Evolutionary conservation across 2,329 filamentous ascomycete genomes (phyloP).

Genomic region (Fusarium sp.): DNA sequence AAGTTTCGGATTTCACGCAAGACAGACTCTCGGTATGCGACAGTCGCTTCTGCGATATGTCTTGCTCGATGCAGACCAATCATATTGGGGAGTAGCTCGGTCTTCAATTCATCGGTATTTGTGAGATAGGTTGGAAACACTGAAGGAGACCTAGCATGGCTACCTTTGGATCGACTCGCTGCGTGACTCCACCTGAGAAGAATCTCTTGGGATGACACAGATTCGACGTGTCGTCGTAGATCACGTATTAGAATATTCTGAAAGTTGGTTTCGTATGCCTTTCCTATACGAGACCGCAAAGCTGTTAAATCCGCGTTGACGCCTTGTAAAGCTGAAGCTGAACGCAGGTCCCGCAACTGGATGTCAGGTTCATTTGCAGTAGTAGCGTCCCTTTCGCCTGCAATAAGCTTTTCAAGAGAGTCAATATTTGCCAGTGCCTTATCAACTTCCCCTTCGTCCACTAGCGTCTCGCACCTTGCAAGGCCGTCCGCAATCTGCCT

Average conservation of each 20-base stretch:
- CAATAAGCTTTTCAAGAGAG: slow-evolving; percentile 78
- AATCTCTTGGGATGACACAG: slow-evolving; percentile 75
- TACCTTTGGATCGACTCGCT: slow-evolving; percentile 74
- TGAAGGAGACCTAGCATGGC: slow-evolving; percentile 71
- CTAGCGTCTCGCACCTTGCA: slow-evolving; percentile 77
- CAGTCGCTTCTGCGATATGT: slow-evolving; percentile 81
- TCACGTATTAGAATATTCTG: slow-evolving; percentile 80
- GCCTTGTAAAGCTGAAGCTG: slow-evolving; percentile 80
- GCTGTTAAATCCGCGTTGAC: slow-evolving; percentile 79
- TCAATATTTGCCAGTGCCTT: slow-evolving; percentile 81
- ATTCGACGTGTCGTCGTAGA: slow-evolving; percentile 79
- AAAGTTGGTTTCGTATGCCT: slow-evolving; percentile 84
- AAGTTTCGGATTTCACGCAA: slow-evolving; percentile 86
- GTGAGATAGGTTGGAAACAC: slow-evolving; percentile 81
- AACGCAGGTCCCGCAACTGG: slow-evolving; percentile 73
- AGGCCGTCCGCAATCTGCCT: slow-evolving; percentile 79
- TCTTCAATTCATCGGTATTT: slow-evolving; percentile 74
- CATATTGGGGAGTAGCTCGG: slow-evolving; percentile 74
- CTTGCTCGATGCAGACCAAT: slow-evolving; percentile 82
- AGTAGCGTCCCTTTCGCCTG: slow-evolving; percentile 67
- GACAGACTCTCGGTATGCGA: slow-evolving; percentile 82
- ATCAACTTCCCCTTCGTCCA: slow-evolving; percentile 85
- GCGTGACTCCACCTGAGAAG: slow-evolving; percentile 85
- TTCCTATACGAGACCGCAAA: slow-evolving; percentile 82
- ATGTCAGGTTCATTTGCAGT: slow-evolving; percentile 41